A percentile compares a stretch with the other conserved stretches of the same genome.
These are phyloP conservation scores for Gamsiella multidivaricata DNA, from an alignment of 192 early-diverging fungal genomes.

Conservation along the genomic window DNA sequence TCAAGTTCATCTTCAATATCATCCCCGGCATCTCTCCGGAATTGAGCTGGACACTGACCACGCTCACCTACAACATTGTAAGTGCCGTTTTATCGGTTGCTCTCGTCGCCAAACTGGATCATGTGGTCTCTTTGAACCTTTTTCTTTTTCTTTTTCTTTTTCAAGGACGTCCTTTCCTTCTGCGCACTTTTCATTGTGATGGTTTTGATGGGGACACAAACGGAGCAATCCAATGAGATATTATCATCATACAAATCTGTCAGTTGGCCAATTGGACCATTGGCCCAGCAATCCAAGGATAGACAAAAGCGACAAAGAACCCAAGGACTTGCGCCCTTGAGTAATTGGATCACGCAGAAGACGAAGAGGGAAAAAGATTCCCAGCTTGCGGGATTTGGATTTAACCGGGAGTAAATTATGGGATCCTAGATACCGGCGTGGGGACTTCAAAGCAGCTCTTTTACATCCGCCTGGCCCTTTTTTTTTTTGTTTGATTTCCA, in stretches of 20 bases:
- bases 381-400: constrained; percentile 24
- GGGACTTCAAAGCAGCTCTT: neutral
- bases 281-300: no score
- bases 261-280: no score
- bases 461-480: neutral
- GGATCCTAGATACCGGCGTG: neutral
- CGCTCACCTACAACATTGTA: constrained; percentile 90
- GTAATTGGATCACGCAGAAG: no score
- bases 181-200: no score
- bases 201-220: constrained; percentile 3
- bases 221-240: neutral
- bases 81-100: constrained; percentile 18
- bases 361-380: no score
- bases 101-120: neutral
- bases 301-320: no score
- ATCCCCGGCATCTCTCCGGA: constrained; percentile 93
- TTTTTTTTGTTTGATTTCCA: neutral
- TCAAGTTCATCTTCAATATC: constrained; percentile 82
- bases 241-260: no score
- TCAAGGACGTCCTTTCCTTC: neutral
- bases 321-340: no score
- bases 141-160: neutral
- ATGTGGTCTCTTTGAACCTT: neutral
- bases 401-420: constrained; percentile 27
- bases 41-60: constrained; percentile 97